Percentiles rank a stretch among this genome's conserved stretches.
Conservation (phyloP, 345 rosid species). For the Populus nigra region DNA sequence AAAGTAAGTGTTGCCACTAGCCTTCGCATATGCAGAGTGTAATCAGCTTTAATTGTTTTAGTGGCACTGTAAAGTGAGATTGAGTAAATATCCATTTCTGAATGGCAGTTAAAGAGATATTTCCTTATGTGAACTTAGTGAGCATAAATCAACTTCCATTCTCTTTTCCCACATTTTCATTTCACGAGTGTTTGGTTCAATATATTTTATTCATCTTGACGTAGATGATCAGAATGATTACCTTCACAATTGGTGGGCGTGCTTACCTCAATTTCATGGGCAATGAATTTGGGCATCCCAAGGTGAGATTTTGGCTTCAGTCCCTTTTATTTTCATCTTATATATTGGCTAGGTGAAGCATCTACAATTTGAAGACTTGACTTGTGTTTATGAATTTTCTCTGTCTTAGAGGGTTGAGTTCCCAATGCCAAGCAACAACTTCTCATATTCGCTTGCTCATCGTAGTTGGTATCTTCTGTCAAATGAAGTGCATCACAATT, state of each 20-base stretch:
- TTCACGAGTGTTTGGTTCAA: background rate
- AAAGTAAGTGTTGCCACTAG: conserved; percentile 42
- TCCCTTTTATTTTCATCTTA: background rate
- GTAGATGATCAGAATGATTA: conserved; percentile 87
- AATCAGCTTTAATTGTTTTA: background rate
- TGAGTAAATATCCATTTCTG: background rate
- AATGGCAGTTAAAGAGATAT: background rate
- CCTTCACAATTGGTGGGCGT: conserved; percentile 73
- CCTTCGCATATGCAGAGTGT: background rate
- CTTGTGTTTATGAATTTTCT: conserved; percentile 28
- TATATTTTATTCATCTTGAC: conserved; percentile 24
- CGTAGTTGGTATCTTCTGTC: conserved; percentile 78
- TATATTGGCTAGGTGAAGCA: background rate
- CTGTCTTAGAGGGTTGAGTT: conserved; percentile 79
- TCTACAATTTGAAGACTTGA: background rate
- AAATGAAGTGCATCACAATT: conserved; percentile 52
- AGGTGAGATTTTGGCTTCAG: conserved; percentile 40
- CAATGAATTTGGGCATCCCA: conserved; percentile 96
- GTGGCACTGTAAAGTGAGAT: background rate
- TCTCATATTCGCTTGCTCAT: conserved; percentile 80
- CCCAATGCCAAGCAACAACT: conserved; percentile 79
- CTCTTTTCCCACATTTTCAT: background rate
- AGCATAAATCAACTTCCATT: background rate
- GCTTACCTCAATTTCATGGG: conserved; percentile 98
- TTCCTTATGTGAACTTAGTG: background rate